A percentile compares a stretch with the other conserved stretches of the same genome.
These are phyloP conservation scores for Stephania yunnanensis DNA, from an alignment of 164 flowering plant species.

Conservation along the genomic window DNA sequence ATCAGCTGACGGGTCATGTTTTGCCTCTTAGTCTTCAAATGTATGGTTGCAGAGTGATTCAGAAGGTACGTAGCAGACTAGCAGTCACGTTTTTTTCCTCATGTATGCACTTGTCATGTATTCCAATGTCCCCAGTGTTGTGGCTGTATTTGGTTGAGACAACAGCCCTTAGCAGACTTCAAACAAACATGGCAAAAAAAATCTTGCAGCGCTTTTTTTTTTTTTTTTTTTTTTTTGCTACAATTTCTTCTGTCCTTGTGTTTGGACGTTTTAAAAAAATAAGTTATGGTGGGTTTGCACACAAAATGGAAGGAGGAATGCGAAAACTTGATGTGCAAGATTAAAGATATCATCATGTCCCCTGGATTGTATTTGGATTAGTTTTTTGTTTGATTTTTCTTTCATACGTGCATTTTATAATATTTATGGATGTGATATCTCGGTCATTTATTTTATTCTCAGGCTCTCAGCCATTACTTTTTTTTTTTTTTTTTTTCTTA, in stretches of 20 bases:
- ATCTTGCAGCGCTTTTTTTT: not conserved
- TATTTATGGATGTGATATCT: not conserved
- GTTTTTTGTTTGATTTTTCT: not conserved
- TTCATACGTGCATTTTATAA: not conserved
- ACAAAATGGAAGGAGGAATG: not conserved
- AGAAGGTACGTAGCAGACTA: constrained; percentile 53
- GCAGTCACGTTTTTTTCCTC: too few relatives aligned
- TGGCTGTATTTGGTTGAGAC: not conserved
- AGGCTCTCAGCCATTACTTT: not conserved
- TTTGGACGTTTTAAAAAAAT: not conserved
- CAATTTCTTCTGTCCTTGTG: not conserved
- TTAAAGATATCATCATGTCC: too few relatives aligned
- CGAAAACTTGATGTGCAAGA: too few relatives aligned
- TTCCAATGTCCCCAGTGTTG: not conserved
- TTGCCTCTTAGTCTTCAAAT: constrained; percentile 89
- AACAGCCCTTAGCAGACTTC: not conserved
- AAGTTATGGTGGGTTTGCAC: not conserved
- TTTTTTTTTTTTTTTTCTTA: not conserved
- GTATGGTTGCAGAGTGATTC: constrained; percentile 95
- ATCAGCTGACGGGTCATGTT: constrained; percentile 74
- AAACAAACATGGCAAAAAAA: not conserved
- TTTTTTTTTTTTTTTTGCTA: not conserved
- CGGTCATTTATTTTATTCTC: not conserved
- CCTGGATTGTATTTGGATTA: not conserved
- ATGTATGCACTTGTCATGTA: too few relatives aligned